phyloP scores from a whole-genome alignment of 306 rosid species.

The Dryas drummondii region DNA sequence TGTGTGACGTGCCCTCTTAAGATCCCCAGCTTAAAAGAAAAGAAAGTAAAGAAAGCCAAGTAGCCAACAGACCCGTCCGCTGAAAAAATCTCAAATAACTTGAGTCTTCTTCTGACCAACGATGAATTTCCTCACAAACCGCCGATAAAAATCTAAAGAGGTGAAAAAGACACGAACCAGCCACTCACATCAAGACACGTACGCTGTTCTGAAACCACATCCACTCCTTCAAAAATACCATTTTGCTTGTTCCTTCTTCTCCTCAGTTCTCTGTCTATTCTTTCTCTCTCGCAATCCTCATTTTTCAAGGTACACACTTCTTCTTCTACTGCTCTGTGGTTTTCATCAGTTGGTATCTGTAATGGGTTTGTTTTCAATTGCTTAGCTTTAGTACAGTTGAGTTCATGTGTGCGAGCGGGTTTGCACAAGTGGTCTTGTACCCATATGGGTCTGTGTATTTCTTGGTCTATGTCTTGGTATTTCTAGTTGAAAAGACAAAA shows the following conservation, averaged over 20 bases:
- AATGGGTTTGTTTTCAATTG: not conserved
- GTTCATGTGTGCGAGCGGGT: not conserved
- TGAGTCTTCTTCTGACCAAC: not conserved
- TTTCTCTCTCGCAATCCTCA: not conserved
- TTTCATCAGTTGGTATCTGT: slow-evolving; percentile 10
- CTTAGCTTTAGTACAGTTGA: not conserved
- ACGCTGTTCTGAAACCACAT: slow-evolving; percentile 50
- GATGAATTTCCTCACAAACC: not conserved
- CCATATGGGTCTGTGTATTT: not conserved
- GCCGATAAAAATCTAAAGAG: not conserved
- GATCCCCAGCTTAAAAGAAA: not conserved
- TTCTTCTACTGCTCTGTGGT: not conserved
- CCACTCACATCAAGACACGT: slow-evolving; percentile 65
- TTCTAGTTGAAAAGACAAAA: not conserved
- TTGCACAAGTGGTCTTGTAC: not conserved
- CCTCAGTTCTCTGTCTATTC: not conserved
- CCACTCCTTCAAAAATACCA: slow-evolving; percentile 38
- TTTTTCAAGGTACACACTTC: slow-evolving; percentile 37
- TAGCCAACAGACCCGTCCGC: too few relatives aligned
- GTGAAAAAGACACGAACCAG: slow-evolving; percentile 4
- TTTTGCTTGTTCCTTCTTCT: not conserved
- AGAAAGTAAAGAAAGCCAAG: not conserved
- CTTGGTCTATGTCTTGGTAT: not conserved
- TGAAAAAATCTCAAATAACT: not conserved
- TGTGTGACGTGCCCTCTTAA: slow-evolving; percentile 6